These are phyloP conservation scores for Pinus taeda DNA, from an alignment of 75 land plant species.

Conservation along the genomic window DNA sequence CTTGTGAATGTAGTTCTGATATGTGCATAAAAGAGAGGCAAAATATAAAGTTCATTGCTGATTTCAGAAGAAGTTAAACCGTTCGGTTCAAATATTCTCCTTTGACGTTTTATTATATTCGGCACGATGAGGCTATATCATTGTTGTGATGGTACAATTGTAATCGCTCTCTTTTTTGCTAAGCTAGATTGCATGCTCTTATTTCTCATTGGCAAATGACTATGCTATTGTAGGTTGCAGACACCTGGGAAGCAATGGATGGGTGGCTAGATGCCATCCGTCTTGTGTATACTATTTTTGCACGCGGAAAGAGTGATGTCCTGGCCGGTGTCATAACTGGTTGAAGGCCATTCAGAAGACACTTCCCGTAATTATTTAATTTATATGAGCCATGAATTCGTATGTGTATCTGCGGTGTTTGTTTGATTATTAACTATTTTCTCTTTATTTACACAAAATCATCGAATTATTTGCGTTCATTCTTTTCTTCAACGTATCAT, in stretches of 20 bases:
- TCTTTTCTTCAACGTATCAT: no score
- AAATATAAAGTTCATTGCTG: no score
- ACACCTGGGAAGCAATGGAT: slow-evolving; percentile 86
- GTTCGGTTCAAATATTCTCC: no score
- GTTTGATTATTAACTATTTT: no score
- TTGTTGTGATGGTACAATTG: not conserved
- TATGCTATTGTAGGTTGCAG: slow-evolving; percentile 65
- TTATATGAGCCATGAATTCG: no score
- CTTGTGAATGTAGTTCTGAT: not conserved
- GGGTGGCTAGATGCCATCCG: slow-evolving; percentile 96
- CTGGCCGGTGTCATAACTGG: slow-evolving; percentile 83
- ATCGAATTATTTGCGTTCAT: no score
- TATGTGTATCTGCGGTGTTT: no score
- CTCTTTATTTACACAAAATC: no score
- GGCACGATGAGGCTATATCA: no score
- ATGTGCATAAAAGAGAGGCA: no score
- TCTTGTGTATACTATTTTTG: slow-evolving; percentile 91
- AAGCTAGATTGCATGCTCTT: not conserved
- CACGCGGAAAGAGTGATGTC: slow-evolving; percentile 81
- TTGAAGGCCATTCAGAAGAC: slow-evolving; percentile 25
- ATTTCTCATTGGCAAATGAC: slow-evolving; percentile 1
- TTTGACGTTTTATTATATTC: no score
- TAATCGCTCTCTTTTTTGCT: not conserved
- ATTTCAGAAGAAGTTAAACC: no score
- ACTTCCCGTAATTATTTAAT: not conserved